These are phyloP conservation scores for Hemileccinum rubropunctum DNA, from an alignment of 768 basidiomycete species.

Conservation along the genomic window DNA sequence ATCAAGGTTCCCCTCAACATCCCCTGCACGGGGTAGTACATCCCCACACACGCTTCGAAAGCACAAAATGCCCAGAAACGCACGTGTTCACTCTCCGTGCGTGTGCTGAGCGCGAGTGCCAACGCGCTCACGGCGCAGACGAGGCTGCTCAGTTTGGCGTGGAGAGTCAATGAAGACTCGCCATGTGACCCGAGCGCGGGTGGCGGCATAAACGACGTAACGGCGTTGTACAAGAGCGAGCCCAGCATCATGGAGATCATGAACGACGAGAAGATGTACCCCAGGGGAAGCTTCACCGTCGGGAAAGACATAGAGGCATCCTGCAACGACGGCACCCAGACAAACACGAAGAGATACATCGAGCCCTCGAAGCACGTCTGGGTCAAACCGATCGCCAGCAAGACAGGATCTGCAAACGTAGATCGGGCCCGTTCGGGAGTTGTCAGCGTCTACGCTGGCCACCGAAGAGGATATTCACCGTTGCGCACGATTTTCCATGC, in stretches of 20 bases:
- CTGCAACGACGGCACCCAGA: slow-evolving; percentile 78
- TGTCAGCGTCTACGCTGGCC: neutral
- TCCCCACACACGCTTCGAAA: slow-evolving; percentile 75
- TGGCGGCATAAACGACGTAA: slow-evolving; percentile 36
- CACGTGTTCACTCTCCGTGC: slow-evolving; percentile 40
- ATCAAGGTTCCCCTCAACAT: slow-evolving; percentile 67
- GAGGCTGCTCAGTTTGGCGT: slow-evolving; percentile 64
- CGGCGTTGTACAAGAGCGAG: slow-evolving; percentile 62
- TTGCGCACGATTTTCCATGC: slow-evolving; percentile 57
- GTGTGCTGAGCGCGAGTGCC: slow-evolving; percentile 50
- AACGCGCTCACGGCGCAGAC: slow-evolving; percentile 60
- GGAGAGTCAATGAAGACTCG: slow-evolving; percentile 49
- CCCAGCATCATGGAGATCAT: slow-evolving; percentile 85
- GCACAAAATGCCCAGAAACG: slow-evolving; percentile 74
- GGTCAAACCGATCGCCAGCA: slow-evolving; percentile 64
- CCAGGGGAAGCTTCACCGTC: slow-evolving; percentile 53
- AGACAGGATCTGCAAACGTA: slow-evolving; percentile 46
- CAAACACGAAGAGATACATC: slow-evolving; percentile 83
- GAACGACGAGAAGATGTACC: slow-evolving; percentile 78
- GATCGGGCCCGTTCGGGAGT: neutral
- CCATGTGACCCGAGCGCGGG: slow-evolving; percentile 17
- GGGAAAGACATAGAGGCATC: slow-evolving; percentile 45
- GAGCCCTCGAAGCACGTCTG: slow-evolving; percentile 84
- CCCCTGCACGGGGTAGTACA: slow-evolving; percentile 79
- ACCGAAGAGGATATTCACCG: slow-evolving; percentile 33